Evolutionary conservation across 2,329 filamentous ascomycete genomes (phyloP), one percentile per base, ranked within the genome.

Genomic region (Zelopaecilomyces penicillatus): DNA sequence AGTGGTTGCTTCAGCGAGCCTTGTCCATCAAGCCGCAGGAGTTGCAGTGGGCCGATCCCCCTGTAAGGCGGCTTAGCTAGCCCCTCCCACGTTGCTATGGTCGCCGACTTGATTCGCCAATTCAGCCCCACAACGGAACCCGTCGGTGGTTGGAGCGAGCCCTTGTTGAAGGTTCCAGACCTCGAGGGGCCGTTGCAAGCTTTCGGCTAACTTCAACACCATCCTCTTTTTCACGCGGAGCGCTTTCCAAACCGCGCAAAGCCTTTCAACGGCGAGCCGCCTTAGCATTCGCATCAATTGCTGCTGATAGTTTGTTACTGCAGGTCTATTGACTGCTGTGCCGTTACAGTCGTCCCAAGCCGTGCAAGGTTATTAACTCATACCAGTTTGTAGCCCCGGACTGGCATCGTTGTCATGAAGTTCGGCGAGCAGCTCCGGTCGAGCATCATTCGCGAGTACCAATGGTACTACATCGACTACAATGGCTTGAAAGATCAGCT

Each of bases 381-480:
- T 65, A 62, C 57, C 63, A 57, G 52, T 63, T 69, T 51, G 19
- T 19, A 19, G 19, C 19, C 19, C 19, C 60, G 62, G 31, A 76
- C 74, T 37, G 75, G 76, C 48, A 63, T 73, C 52, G 62, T 80
- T 68, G 70, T 77, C 70, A 83, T 83, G 80, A 83, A 83, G 76
- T 98, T 97, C 75, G 93, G 93, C 65, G 87, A 96, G 69, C 90
- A 98, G 76, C 82, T 98, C 60, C 88, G 88, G 53, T 91, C 88
- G 59, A 96, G 90, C 63, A 78, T 95, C 61, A 95, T 97, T 68
- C 89, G 87, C 73, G 90, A 97, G 70, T 98, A 94, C 71, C 83
- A 90, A 65, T 95, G 90, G 83, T 88, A 95, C 73, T 98, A 98
- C 71, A 96, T 98, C 68, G 85, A 88, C 69, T 98, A 98, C 70